Evolutionary conservation across 371 early-diverging fungal species (phyloP).

Genomic region (Apophysomyces elegans): DNA sequence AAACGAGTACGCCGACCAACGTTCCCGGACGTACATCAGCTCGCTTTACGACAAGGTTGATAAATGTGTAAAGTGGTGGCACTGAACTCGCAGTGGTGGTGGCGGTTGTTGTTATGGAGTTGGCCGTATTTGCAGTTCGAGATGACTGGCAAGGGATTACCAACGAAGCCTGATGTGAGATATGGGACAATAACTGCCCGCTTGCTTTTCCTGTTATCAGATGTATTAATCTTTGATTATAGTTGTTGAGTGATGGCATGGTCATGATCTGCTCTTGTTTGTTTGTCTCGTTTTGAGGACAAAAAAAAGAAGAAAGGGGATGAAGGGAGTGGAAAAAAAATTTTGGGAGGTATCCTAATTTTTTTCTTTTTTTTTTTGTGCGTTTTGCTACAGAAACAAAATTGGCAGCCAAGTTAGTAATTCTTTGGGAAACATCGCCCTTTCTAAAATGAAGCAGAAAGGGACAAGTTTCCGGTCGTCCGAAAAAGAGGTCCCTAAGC

Average conservation of each 20-base stretch:
- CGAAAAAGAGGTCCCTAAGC: slow-evolving; percentile 13
- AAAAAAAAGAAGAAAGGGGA: slow-evolving; percentile 18
- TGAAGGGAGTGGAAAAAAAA: slow-evolving; percentile 15
- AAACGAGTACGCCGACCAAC: slow-evolving; percentile 62
- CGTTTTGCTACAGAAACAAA: slow-evolving; percentile 10
- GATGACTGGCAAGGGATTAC: slow-evolving; percentile 24
- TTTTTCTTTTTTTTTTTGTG: slow-evolving; percentile 13
- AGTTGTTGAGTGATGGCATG: slow-evolving; percentile 10
- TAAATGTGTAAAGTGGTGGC: slow-evolving; percentile 57
- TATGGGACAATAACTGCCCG: slow-evolving; percentile 24
- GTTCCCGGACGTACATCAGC: slow-evolving; percentile 65
- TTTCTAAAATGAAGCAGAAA: slow-evolving; percentile 14
- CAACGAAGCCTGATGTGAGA: slow-evolving; percentile 29
- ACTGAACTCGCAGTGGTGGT: slow-evolving; percentile 14
- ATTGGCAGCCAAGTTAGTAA: slow-evolving; percentile 11
- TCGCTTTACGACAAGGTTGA: slow-evolving; percentile 54
- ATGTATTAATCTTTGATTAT: slow-evolving; percentile 19
- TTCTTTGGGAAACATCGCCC: slow-evolving; percentile 11
- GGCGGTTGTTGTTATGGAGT: slow-evolving; percentile 9
- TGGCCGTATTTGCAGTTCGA: background rate
- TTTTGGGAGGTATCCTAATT: background rate
- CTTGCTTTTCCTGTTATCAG: slow-evolving; percentile 28
- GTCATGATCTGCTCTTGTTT: slow-evolving; percentile 6
- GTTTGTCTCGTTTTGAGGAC: background rate
- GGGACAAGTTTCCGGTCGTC: slow-evolving; percentile 10